Evolutionary conservation across 2,329 filamentous ascomycete genomes (phyloP), one percentile per base, ranked within the genome.

Genomic region (Zymoseptoria passerinii): DNA sequence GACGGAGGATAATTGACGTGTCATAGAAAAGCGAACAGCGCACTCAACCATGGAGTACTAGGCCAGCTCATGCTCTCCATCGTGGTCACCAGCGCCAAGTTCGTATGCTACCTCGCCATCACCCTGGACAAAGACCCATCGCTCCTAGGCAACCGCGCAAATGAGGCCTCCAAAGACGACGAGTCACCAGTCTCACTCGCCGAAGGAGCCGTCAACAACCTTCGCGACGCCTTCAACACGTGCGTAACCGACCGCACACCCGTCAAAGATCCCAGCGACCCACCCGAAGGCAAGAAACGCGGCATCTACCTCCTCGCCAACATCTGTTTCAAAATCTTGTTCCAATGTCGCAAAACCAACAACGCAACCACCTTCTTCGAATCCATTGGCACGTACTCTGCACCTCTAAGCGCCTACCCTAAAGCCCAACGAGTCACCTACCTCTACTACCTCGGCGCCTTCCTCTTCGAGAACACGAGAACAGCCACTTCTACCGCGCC

Each of bases 271-370:
- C 82, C 81, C 65, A 50, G 63, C 8, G 84, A 83, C 19, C 83
- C 80, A 60, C 90, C 90, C 0, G 88, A 92, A 67, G 90, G 91
- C 56, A 95, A 92, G 71, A 90, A 92, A 69, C 77, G 87, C 9
- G 92, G 90, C 50, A 91, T 96, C 62, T 96, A 96, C 75, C 85
- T 89, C 59, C 91, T 95, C 74, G 92, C 91, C 60, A 96, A 96
- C 70, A 81, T 96, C 23, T 94, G 91, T 44, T 77, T 96, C 53
- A 92, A 92, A 72, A 83, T 96, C 2, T 80, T 96, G 7, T 95
- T 95, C 69, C 88, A 90, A 81, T 94, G 89, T 70, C 83, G 86
- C 40, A 94, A 92, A 73, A 89, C 89, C 2, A 83, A 89, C 61
- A 86, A 91, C 57, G 91, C 90, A 16, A 88, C 89, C 64, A 90